Evolutionary conservation across 139 green algal genomes (phyloP), one percentile per base, ranked within the genome.

Genomic region (Nannochloris sp.): DNA sequence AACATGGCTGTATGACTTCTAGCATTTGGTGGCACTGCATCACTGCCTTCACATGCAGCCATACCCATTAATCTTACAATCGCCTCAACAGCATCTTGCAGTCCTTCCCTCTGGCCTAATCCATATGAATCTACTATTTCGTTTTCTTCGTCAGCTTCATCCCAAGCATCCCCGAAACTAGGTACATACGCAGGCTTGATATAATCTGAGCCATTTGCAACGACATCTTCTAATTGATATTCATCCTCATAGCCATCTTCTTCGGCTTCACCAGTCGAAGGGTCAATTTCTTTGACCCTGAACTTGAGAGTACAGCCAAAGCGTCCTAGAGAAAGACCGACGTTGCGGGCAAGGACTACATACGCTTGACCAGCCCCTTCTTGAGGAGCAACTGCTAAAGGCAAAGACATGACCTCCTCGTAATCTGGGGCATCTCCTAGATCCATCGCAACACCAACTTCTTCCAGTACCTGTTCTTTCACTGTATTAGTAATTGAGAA

Each of bases 401-500:
- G 82, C 29, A 97, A 45, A 25, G 78, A 70, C 13, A 60, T 45
- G 61, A 88, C 87, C 77, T 97, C 87, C 84, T 82, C 68, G 96
- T 92, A 9, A 9, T 27, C 33, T 3, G 33, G 14, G 65, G 83
- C 85, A 6, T 95, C 91, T 15, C 89, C 67, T 25, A 95, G 64
- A 79, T 99, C 93, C 70, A 98, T 74, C 2, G 80, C 53, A 5
- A 99, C 91, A 19, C 57, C 81, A 35, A 98, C 92, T 35, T 96
- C 79, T 54, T 98, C 90, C 68, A 99, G 82, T 34, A 83, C 67
- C 75, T 96, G 89, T 76, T 99, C 94, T 54, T 67, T 58, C 37
- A 99, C 95, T 3, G 94, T 99, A 85, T 99, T 99, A 68, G 79
- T 96, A 82, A 88, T 96, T 71, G 95, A 84, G 78, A 97, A 99